These are phyloP conservation scores for Backusella tarrabulga DNA, from an alignment of 192 early-diverging fungal genomes.

Conservation along the genomic window DNA sequence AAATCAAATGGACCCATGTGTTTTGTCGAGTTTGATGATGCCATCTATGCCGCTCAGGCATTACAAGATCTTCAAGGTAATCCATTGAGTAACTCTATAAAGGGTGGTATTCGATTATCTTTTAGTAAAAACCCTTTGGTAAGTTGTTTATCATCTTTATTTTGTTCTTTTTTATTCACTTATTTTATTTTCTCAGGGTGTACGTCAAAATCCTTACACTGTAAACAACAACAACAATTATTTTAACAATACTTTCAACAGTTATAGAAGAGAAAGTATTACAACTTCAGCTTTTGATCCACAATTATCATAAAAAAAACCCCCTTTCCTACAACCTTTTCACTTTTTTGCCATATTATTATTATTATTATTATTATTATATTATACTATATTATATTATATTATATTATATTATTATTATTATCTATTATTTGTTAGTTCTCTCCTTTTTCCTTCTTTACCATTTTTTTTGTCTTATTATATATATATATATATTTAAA, in stretches of 20 bases:
- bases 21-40: conserved; percentile 99
- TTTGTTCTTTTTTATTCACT: neutral
- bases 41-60: conserved; percentile 88
- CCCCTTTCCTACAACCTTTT: neutral
- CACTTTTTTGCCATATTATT: neutral
- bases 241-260: conserved; percentile 1
- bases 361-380: neutral
- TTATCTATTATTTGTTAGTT: neutral
- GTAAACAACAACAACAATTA: neutral
- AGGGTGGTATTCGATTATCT: conserved; percentile 91
- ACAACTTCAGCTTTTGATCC: conserved; percentile 13
- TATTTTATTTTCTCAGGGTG: neutral
- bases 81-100: conserved; percentile 79
- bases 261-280: conserved; percentile 17
- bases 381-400: neutral
- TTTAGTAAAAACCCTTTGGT: conserved; percentile 94
- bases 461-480: neutral
- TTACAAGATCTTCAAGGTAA: conserved; percentile 88
- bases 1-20: conserved; percentile 98
- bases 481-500: neutral
- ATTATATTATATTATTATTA: neutral
- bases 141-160: neutral
- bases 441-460: neutral
- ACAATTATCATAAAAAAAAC: neutral
- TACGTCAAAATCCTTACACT: conserved; percentile 8